Conservation (phyloP, 805 yeast species). For the Candida ovalis region DNA sequence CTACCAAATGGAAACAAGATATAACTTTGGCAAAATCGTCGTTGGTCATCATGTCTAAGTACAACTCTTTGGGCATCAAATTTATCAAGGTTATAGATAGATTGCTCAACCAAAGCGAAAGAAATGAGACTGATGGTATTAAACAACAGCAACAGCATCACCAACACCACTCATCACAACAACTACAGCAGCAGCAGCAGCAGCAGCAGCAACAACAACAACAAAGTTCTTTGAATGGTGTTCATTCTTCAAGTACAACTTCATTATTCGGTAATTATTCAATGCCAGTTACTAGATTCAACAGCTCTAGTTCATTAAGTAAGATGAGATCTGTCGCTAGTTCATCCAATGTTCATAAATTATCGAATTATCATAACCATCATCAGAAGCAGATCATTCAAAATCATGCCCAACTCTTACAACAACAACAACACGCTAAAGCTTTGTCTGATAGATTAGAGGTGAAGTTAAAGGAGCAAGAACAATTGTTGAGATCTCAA, state of each 20-base stretch:
- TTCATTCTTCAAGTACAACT: conserved; percentile 11
- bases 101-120: conserved; percentile 21
- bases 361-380: not conserved
- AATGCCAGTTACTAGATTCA: conserved; percentile 2
- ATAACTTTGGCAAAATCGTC: conserved; percentile 40
- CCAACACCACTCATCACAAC: not conserved
- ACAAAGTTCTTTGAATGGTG: not conserved
- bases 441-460: not conserved
- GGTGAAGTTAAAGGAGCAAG: not conserved
- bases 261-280: conserved; percentile 14
- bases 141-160: not conserved
- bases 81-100: conserved; percentile 44
- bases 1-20: conserved; percentile 41
- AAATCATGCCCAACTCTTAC: not conserved
- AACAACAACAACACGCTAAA: not conserved
- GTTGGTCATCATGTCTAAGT: conserved; percentile 34
- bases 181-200: not conserved
- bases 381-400: not conserved
- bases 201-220: not conserved
- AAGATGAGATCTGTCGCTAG: conserved; percentile 1
- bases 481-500: not conserved
- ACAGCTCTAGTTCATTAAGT: conserved; percentile 10
- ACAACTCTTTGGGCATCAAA: conserved; percentile 43
- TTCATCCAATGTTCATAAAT: not conserved
- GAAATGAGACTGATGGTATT: not conserved